phyloP scores from a whole-genome alignment of 1,284 basidiomycete species.

The Boletus coffeatus region DNA sequence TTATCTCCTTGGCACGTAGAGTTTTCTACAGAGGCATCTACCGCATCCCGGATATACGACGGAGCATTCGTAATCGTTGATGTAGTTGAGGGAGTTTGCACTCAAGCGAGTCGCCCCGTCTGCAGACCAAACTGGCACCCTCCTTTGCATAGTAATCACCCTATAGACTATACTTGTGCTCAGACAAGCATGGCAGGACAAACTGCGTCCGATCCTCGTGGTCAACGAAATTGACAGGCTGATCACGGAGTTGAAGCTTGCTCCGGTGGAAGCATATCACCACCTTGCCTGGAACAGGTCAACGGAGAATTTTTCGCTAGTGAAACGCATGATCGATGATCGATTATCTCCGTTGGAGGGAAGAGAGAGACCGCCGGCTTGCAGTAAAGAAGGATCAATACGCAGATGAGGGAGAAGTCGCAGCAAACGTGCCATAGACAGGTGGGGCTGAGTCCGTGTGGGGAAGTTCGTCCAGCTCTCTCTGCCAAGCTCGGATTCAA shows the following conservation, averaged over 20 bases:
- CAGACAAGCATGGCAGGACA: constrained; percentile 92
- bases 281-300: constrained; percentile 94
- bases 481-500: constrained; percentile 89
- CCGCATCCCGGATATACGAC: constrained; percentile 90
- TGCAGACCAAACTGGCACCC: not conserved
- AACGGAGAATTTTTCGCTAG: constrained; percentile 95
- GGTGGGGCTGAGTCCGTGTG: constrained; percentile 91
- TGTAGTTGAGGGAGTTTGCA: constrained; percentile 97
- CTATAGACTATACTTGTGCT: constrained; percentile 89
- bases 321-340: constrained; percentile 92
- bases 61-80: constrained; percentile 97
- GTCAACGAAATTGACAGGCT: constrained; percentile 98
- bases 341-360: constrained; percentile 77
- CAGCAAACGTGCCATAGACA: constrained; percentile 66
- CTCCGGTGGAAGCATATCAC: constrained; percentile 92
- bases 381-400: constrained; percentile 65
- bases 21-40: constrained; percentile 96
- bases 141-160: not conserved
- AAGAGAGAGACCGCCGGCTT: constrained; percentile 82
- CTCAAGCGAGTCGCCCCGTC: constrained; percentile 59
- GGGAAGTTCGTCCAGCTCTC: constrained; percentile 91
- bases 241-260: constrained; percentile 89
- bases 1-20: constrained; percentile 97
- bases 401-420: constrained; percentile 61
- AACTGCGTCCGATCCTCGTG: constrained; percentile 86